Evolutionary conservation across 345 rosid genomes (phyloP), one percentile per base, ranked within the genome.

Genomic region (Gossypium mustelinum): DNA sequence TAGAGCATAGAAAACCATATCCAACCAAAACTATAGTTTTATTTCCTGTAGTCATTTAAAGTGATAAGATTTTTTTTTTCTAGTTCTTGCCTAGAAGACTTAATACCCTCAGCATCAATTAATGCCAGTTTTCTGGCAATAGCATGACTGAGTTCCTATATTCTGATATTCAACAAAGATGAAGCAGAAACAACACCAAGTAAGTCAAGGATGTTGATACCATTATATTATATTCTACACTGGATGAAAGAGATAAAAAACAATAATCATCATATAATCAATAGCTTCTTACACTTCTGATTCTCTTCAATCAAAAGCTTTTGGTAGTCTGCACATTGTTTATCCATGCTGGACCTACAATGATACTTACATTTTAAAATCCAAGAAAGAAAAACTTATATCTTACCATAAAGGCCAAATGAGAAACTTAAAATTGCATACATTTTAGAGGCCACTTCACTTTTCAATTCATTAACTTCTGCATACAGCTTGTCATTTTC

Each of bases 241-340:
- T 17, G 67, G 11, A 14, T 4, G 17, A 66, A 73, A 81, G 47
- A 45, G 3, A 20, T 56, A 72, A 43, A 66, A 47, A 34, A 34
- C 41, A 8, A 56, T 11, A 9, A 41, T 43, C 24, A 62, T 17
- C 57, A 73, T 34, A 4, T 6, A 52, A 52, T 52, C 56, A 73
- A 27, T 3, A 73, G 39, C 12, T 72, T 74, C 98, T 88, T 86
- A 92, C 98, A 87, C 89, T 89, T 94, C 70, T 83, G 76, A 22
- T 80, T 88, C 80, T 88, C 95, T 89, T 85, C 93, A 78, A 77
- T 60, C 57, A 92, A 80, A 73, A 80, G 85, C 70, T 84, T 88
- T 77, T 94, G 94, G 87, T 76, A 83, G 70, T 84, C 87, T 29
- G 81, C 71, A 79, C 83, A 76, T 63, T 83, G 83, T 29, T 84